A percentile compares a stretch with the other conserved stretches of the same genome.
Conservation (phyloP, 1,139 yeast species). For the Yamadazyma diddensiae region DNA sequence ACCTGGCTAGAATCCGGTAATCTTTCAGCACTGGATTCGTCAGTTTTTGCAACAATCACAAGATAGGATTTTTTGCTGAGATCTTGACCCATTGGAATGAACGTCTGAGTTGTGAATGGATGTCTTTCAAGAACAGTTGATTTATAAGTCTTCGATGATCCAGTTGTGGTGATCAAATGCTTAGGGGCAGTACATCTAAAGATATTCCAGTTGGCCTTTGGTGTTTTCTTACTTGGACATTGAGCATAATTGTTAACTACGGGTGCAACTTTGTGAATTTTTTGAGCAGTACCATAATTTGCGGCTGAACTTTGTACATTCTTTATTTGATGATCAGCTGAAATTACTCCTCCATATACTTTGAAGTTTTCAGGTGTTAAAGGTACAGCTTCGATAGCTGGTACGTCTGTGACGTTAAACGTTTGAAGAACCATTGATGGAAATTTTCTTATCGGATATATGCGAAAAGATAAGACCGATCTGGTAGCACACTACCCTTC, state of each 20-base stretch:
- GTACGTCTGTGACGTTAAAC: constrained; percentile 24
- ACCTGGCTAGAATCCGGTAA: constrained; percentile 61
- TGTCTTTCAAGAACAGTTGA: constrained; percentile 84
- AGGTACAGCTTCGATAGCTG: constrained; percentile 31
- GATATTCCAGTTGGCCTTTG: constrained; percentile 74
- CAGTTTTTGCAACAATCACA: constrained; percentile 75
- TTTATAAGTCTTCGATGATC: constrained; percentile 35
- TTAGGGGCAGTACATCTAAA: constrained; percentile 78
- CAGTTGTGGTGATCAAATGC: constrained; percentile 42
- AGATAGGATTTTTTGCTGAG: constrained; percentile 53
- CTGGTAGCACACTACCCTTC: no score
- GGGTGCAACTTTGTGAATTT: constrained; percentile 71
- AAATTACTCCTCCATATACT: constrained; percentile 44
- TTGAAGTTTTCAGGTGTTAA: constrained; percentile 43
- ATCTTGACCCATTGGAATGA: constrained; percentile 79
- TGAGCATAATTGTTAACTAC: constrained; percentile 49
- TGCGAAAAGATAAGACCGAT: constrained; percentile 3
- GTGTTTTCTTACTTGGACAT: constrained; percentile 44
- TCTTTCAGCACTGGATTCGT: constrained; percentile 26
- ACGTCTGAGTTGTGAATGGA: constrained; percentile 88
- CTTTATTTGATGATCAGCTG: constrained; percentile 44
- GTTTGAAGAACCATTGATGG: constrained; percentile 46
- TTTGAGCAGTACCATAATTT: constrained; percentile 91
- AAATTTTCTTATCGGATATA: constrained; percentile 3
- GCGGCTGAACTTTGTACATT: constrained; percentile 46